Evolutionary conservation across 345 rosid genomes (phyloP), one percentile per base, ranked within the genome.

Genomic region (Brassica carinata): DNA sequence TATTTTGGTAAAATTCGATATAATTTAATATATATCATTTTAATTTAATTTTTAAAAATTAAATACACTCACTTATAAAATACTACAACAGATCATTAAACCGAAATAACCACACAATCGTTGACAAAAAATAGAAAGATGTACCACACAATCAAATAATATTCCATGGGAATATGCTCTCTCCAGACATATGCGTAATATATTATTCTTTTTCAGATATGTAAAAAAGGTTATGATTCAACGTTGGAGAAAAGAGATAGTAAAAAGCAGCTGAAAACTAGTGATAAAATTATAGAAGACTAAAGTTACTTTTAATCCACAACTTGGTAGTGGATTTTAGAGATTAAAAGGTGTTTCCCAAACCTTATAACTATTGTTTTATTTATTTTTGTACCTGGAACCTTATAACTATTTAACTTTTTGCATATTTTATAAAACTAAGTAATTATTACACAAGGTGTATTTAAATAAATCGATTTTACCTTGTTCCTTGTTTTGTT

Each of bases 151-250:
- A 51, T 64, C 43, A 67, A 73, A 79, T 67, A 73, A 79, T 73
- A 73, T 73, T 73, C 82, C 45, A 7, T 67, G 43, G 69, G 82
- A 79, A 79, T 79, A 79, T 79, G 78, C 82, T 79, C 55, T 73
- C 40, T n/a, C 2, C 40, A 73, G 63, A 36, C 67, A 66, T 69
- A 31, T 79, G 82, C 64, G 14, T 67, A 23, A 13, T 67, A 29
- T 40, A 59, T 62, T 67, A 2, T 26, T 23, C 3, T 43, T 23
- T 3, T 78, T 64, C 19, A 30, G 67, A 72, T 19, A 73, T 79
- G 63, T 65, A 51, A 78, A 78, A 78, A 71, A 64, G 67, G 67
- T 45, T 79, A 57, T 11, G 15, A 51, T 18, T 57, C 15, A 71
- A 38, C 51, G 40, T 63, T 63, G 4, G 19, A 14, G 57, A 30